Evolutionary conservation across 2,329 filamentous ascomycete species (phyloP).

Genomic region (Raffaelea deltoideospora): DNA sequence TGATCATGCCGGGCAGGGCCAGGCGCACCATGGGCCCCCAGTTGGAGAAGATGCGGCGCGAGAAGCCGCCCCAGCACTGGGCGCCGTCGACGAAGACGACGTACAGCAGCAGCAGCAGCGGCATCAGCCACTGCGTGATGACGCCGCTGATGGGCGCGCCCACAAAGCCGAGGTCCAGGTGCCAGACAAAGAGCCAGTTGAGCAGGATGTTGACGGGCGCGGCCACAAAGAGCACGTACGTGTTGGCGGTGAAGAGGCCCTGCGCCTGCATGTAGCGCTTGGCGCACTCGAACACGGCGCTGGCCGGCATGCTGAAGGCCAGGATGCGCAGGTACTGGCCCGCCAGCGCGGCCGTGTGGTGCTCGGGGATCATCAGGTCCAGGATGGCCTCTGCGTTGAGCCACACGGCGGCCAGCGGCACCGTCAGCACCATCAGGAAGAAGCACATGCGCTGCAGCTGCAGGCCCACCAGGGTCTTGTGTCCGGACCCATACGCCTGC

Average conservation of each 20-base stretch:
- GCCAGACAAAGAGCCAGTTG: slow-evolving; percentile 70
- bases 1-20: slow-evolving; percentile 75
- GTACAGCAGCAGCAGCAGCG: slow-evolving; percentile 57
- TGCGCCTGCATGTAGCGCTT: slow-evolving; percentile 76
- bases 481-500: slow-evolving; percentile 85
- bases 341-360: slow-evolving; percentile 53
- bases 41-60: slow-evolving; percentile 52
- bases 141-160: slow-evolving; percentile 67
- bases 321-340: slow-evolving; percentile 60
- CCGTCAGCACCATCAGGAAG: slow-evolving; percentile 53
- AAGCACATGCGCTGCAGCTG: slow-evolving; percentile 69
- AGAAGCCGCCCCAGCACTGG: slow-evolving; percentile 72
- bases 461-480: slow-evolving; percentile 73
- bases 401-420: slow-evolving; percentile 61
- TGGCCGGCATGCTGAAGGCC: slow-evolving; percentile 57
- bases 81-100: slow-evolving; percentile 55
- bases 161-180: slow-evolving; percentile 50
- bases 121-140: slow-evolving; percentile 61
- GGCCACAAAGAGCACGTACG: slow-evolving; percentile 61
- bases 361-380: slow-evolving; percentile 50
- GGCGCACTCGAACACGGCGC: slow-evolving; percentile 58
- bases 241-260: slow-evolving; percentile 64
- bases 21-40: slow-evolving; percentile 79
- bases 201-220: slow-evolving; percentile 63
- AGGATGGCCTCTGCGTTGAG: slow-evolving; percentile 51